Percentiles rank a stretch among this genome's conserved stretches.
phyloP scores from a whole-genome alignment of 768 basidiomycete species.

The Mycena rebaudengoi region DNA sequence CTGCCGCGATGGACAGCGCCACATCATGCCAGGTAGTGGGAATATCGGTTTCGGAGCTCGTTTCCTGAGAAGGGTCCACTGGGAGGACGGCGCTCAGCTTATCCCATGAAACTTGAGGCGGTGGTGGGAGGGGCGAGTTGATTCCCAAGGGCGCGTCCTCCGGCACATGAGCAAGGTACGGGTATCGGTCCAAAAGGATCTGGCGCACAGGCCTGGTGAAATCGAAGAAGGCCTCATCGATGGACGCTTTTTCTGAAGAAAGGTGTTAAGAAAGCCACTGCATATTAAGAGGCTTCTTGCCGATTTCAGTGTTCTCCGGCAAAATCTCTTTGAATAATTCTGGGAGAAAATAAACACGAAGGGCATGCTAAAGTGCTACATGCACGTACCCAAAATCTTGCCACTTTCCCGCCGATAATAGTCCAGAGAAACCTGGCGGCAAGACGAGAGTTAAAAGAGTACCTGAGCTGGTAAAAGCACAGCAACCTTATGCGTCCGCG shows the following conservation, averaged over 20 bases:
- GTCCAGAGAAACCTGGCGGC: constrained; percentile 82
- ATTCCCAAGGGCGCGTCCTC: constrained; percentile 70
- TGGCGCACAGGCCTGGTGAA: constrained; percentile 85
- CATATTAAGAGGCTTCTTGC: constrained; percentile 47
- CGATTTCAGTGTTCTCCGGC: constrained; percentile 78
- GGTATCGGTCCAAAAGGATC: constrained; percentile 75
- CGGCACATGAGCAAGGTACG: constrained; percentile 78
- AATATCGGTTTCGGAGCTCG: constrained; percentile 34
- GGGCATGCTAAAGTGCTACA: neutral
- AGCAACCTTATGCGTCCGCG: constrained; percentile 93
- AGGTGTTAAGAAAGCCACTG: neutral
- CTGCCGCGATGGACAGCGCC: constrained; percentile 87
- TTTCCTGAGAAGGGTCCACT: constrained; percentile 42
- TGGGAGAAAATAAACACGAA: neutral
- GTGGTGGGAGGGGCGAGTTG: constrained; percentile 81
- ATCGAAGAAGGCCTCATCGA: constrained; percentile 97
- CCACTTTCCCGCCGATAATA: constrained; percentile 90
- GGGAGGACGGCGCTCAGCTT: constrained; percentile 71
- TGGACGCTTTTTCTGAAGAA: constrained; percentile 89
- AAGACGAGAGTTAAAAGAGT: neutral
- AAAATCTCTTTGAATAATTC: constrained; percentile 82
- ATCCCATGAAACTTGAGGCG: constrained; percentile 72
- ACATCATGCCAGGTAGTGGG: constrained; percentile 89
- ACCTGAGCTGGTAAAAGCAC: too few species aligned
- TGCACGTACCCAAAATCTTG: constrained; percentile 68